Evolutionary conservation across 257 asterid species (phyloP).

Genomic region (Solanum paucissectum): DNA sequence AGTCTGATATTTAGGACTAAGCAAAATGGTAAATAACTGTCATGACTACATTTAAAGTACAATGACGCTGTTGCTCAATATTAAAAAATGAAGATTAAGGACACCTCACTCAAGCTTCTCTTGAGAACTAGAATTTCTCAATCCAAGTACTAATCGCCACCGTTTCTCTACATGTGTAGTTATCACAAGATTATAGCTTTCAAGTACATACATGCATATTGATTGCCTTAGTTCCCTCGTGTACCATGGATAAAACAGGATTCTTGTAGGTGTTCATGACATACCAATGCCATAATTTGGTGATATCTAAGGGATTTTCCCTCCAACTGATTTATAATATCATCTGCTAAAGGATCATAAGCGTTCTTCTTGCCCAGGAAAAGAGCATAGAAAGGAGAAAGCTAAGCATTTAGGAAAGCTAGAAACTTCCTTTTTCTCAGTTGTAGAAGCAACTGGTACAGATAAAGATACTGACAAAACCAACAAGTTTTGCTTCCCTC

Average conservation of each 20-base stretch:
- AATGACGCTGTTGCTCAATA: not conserved
- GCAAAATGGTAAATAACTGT: not conserved
- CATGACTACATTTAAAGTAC: not conserved
- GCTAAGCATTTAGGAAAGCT: not conserved
- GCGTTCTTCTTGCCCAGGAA: not conserved
- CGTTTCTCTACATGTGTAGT: not conserved
- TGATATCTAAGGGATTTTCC: not conserved
- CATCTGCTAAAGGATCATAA: not conserved
- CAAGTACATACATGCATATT: not conserved
- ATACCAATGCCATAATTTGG: not conserved
- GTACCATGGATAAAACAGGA: not conserved
- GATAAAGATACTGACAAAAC: not conserved
- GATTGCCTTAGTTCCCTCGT: not conserved
- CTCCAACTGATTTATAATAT: not conserved
- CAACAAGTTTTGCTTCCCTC: not conserved
- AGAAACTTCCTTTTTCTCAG: not conserved
- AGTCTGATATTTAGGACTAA: not conserved
- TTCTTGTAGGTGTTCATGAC: not conserved
- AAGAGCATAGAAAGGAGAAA: not conserved
- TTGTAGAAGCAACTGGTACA: not conserved
- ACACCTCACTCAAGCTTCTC: not conserved
- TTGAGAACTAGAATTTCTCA: not conserved
- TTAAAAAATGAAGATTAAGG: not conserved
- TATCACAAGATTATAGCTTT: not conserved
- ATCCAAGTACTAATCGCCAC: not conserved